phyloP scores from a whole-genome alignment of 2,329 filamentous ascomycete genomes.

The Microsporum ferrugineum region DNA sequence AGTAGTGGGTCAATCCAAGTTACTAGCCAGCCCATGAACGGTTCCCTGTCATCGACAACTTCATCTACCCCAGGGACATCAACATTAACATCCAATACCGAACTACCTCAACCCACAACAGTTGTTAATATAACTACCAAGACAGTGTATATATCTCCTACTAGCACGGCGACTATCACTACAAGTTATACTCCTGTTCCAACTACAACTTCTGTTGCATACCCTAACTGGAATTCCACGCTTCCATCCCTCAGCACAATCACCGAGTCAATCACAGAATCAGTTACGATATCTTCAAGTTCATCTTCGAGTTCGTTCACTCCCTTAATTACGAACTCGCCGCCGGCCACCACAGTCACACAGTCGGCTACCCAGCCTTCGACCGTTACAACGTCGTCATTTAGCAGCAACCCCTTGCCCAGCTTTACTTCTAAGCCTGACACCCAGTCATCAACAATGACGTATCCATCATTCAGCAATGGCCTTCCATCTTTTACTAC shows the following conservation, averaged over 20 bases:
- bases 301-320: not conserved
- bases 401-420: not conserved
- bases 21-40: not conserved
- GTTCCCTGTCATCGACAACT: not conserved
- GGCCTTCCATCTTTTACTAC: not conserved
- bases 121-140: not conserved
- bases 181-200: not conserved
- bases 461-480: not conserved
- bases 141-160: not conserved
- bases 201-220: not conserved
- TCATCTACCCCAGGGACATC: not conserved
- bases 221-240: not conserved
- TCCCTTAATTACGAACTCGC: not conserved
- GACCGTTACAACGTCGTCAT: not conserved
- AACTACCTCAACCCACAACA: not conserved
- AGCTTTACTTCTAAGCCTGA: not conserved
- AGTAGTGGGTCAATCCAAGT: not conserved
- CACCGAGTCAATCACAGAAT: not conserved
- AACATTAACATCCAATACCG: not conserved
- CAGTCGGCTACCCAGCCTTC: not conserved
- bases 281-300: not conserved
- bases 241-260: not conserved
- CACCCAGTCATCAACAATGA: not conserved
- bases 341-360: not conserved
- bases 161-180: not conserved